Conservation (phyloP, 225 moss, liverwort and hornwort genomes). For the Physcomitrellopsis africana region DNA sequence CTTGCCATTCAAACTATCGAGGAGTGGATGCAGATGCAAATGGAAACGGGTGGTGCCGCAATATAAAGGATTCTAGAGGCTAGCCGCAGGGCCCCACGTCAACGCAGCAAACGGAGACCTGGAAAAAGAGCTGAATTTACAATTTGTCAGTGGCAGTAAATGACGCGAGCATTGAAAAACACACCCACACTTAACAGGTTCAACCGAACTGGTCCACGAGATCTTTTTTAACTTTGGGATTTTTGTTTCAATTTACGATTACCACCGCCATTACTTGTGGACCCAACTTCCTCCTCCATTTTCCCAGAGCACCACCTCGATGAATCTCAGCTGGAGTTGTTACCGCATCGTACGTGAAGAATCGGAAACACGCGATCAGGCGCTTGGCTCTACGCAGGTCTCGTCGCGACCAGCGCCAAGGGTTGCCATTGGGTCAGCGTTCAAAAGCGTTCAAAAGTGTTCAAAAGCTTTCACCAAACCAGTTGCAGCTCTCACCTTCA, state of each 20-base stretch:
- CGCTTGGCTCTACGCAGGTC: neutral
- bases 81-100: conserved; percentile 19
- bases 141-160: too few relatives aligned
- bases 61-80: conserved; percentile 47
- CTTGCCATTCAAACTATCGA: neutral
- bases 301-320: too few relatives aligned
- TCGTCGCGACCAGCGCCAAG: conserved; percentile 13
- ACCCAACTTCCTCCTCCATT: too few relatives aligned
- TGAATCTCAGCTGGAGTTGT: neutral
- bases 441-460: neutral
- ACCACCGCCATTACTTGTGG: too few relatives aligned
- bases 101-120: neutral
- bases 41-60: conserved; percentile 33
- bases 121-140: neutral
- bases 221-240: too few relatives aligned
- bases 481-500: neutral
- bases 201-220: too few relatives aligned
- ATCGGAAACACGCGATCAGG: neutral
- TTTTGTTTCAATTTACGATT: too few relatives aligned
- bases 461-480: neutral
- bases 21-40: conserved; percentile 12
- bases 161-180: too few relatives aligned
- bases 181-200: too few relatives aligned
- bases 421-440: neutral
- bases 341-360: neutral